These are phyloP conservation scores for Croton setiger DNA, from an alignment of 441 rosid genomes.

Conservation along the genomic window DNA sequence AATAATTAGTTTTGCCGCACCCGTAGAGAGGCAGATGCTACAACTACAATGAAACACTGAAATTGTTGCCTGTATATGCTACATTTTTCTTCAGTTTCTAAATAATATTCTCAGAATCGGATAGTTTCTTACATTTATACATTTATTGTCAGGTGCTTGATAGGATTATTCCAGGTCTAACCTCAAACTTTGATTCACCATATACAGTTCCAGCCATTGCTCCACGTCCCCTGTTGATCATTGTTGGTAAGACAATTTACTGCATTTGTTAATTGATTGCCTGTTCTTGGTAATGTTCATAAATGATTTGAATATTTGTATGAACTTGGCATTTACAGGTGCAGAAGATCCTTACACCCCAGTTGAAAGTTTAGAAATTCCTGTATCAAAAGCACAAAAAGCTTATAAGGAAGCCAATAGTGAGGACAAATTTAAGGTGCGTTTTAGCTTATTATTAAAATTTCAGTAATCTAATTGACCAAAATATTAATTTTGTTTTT, in stretches of 20 bases:
- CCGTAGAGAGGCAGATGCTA: not conserved
- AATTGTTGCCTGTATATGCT: not conserved
- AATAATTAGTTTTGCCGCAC: not conserved
- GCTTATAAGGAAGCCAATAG: slow-evolving; percentile 42
- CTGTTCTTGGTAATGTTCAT: not conserved
- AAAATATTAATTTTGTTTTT: no score
- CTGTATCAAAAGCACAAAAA: slow-evolving; percentile 37
- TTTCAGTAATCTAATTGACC: not conserved
- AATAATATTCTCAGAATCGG: not conserved
- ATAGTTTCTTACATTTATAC: not conserved
- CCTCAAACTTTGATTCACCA: slow-evolving; percentile 70
- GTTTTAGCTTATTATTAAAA: not conserved
- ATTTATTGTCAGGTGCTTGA: slow-evolving; percentile 70
- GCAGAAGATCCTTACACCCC: slow-evolving; percentile 86
- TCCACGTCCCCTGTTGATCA: slow-evolving; percentile 67
- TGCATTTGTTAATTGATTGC: not conserved
- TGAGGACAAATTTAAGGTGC: slow-evolving; percentile 58
- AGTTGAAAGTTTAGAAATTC: slow-evolving; percentile 51
- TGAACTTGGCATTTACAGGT: slow-evolving; percentile 37
- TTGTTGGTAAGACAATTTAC: slow-evolving; percentile 49
- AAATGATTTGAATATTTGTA: not conserved
- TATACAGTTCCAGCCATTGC: slow-evolving; percentile 65
- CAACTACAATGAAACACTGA: slow-evolving; percentile 2
- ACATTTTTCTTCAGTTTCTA: slow-evolving; percentile 3
- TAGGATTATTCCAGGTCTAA: slow-evolving; percentile 86